Evolutionary conservation across 1,284 basidiomycete genomes (phyloP).

Genomic region (Somion occarium): DNA sequence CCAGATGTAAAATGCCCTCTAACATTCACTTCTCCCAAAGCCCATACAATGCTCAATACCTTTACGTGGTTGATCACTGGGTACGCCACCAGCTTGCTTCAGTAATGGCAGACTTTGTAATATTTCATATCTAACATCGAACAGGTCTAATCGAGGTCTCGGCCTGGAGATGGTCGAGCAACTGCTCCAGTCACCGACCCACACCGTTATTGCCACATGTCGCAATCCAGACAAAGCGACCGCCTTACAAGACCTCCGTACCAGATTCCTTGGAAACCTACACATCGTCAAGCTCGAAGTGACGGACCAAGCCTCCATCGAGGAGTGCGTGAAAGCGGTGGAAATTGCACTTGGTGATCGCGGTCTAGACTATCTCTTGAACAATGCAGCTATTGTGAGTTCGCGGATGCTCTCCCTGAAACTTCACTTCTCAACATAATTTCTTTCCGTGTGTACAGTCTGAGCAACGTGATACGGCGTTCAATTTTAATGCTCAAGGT

Average conservation of each 20-base stretch:
- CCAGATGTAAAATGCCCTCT: too few species aligned
- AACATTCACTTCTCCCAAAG: too few species aligned
- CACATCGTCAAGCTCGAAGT: slow-evolving; percentile 33
- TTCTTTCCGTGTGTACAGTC: background rate
- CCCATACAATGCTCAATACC: background rate
- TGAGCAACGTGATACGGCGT: slow-evolving; percentile 11
- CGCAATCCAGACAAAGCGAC: slow-evolving; percentile 28
- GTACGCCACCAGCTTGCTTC: slow-evolving; percentile 1
- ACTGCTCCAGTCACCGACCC: slow-evolving; percentile 26
- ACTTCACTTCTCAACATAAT: background rate
- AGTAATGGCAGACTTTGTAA: too few species aligned
- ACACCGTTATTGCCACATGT: slow-evolving; percentile 36
- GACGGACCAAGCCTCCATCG: slow-evolving; percentile 25
- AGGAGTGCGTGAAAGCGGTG: slow-evolving; percentile 20
- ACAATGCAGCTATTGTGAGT: slow-evolving; percentile 36
- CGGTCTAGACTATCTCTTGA: slow-evolving; percentile 34
- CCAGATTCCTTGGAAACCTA: slow-evolving; percentile 22
- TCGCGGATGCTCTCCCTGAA: background rate
- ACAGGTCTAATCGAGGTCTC: slow-evolving; percentile 37
- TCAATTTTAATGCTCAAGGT: slow-evolving; percentile 18
- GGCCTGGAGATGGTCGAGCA: slow-evolving; percentile 36
- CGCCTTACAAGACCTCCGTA: slow-evolving; percentile 23
- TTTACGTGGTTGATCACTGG: slow-evolving; percentile 7
- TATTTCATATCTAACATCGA: background rate
- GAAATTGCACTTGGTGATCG: slow-evolving; percentile 23